These are phyloP conservation scores for Helichrysum umbraculigerum DNA, from an alignment of 129 eudicot species.

Conservation along the genomic window DNA sequence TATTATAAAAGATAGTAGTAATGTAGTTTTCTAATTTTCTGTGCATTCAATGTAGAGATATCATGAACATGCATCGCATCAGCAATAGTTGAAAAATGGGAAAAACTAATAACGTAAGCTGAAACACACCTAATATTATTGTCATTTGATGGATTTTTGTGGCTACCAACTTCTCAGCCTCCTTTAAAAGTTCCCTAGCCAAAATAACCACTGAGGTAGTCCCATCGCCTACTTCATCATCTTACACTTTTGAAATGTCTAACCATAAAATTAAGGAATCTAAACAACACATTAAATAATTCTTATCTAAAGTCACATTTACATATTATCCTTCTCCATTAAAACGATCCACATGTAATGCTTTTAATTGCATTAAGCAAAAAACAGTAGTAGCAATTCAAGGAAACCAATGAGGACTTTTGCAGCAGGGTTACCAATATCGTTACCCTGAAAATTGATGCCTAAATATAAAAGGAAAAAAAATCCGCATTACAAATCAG, in stretches of 20 bases:
- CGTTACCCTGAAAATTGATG: too few relatives aligned
- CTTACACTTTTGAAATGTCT: slow-evolving; percentile 97
- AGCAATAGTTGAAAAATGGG: too few relatives aligned
- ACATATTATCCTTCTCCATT: neutral
- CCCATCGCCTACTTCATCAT: slow-evolving; percentile 99
- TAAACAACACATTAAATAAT: neutral
- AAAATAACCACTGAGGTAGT: slow-evolving; percentile 96
- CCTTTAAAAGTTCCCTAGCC: slow-evolving; percentile 96
- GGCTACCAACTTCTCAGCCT: slow-evolving; percentile 90
- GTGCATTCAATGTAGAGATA: too few relatives aligned
- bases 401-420: slow-evolving; percentile 97
- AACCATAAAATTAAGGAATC: slow-evolving; percentile 31
- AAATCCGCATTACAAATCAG: too few relatives aligned
- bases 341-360: too few relatives aligned
- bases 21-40: too few relatives aligned
- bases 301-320: neutral
- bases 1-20: too few relatives aligned
- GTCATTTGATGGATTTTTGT: slow-evolving; percentile 97
- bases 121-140: slow-evolving; percentile 66
- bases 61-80: too few relatives aligned
- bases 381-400: neutral
- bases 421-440: slow-evolving; percentile 97
- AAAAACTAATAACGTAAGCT: too few relatives aligned
- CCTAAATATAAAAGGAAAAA: too few relatives aligned
- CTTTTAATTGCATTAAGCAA: neutral